Base-by-base conservation (phyloP, 2,329 filamentous ascomycete genomes). In the Alternaria postmessia region DNA sequence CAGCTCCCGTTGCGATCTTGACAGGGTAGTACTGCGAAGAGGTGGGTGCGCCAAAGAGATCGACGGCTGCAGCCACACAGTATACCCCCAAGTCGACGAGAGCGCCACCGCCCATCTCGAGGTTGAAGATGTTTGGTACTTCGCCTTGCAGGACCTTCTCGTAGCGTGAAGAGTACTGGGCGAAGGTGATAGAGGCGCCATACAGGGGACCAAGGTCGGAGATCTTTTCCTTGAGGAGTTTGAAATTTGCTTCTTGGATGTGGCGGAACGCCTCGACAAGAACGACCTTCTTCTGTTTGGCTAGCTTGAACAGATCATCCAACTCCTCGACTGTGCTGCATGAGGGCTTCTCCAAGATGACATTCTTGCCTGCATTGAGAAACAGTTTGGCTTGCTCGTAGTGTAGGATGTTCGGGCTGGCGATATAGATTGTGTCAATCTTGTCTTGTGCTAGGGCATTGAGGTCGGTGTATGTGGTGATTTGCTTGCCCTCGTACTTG, bases 1-100 rank as follows among this genome's bases (percentile, higher is more conserved):
- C 82, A 2, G 81, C 81, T 3, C 82, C 82, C 1, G 81, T 83
- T 7, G 59, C 51, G 53, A 82, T 75, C 51, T 80, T 80, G 44
- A 78, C 76, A 2, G 82, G 82, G 22, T 73, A 76, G 68, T 84
- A 84, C 12, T 71, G 72, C 18, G 78, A 73, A 8, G 74, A 64
- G 32, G 74, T 74, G 5, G 82, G 82, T 16, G 72, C 71, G 44
- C 82, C 82, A 64, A 84, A 84, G 22, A 84, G 76, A 2, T 80
- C 81, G 1, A 84, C 71, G 7, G 82, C 82, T 7, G 82, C 81
- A 2, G 80, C 75, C 46, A 84, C 75, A 22, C 80, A 80, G 66
- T 84, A 84, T 4, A 83, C 81, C 43, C 82, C 82, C 12, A 84
- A 71, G 61, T 84, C 82, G n/a, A 81, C 80, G 0, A 84, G 72